Conservation (phyloP, 2,329 filamentous ascomycete species). For the Aureobasidium musti region DNA sequence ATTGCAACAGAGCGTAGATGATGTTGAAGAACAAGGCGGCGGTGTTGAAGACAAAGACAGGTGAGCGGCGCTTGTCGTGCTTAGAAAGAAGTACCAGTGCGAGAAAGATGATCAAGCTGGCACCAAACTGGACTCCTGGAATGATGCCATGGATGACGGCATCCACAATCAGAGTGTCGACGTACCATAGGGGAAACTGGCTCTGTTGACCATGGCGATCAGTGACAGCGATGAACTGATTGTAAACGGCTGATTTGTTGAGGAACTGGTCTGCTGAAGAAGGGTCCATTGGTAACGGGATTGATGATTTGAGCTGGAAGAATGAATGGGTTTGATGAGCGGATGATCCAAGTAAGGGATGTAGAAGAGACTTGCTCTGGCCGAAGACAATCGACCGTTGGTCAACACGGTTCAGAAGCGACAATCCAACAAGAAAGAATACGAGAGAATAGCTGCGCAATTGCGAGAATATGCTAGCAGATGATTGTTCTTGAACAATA, state of each 20-base stretch:
- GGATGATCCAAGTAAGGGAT: background rate
- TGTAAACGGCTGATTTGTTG: conserved; percentile 9
- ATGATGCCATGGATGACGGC: conserved; percentile 58
- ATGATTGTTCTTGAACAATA: conserved; percentile 21
- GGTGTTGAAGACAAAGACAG: conserved; percentile 67
- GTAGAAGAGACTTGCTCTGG: background rate
- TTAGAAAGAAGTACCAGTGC: conserved; percentile 69
- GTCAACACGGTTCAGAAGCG: background rate
- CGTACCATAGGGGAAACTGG: conserved; percentile 48
- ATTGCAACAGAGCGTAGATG: conserved; percentile 60
- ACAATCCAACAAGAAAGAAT: conserved; percentile 6
- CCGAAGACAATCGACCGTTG: background rate
- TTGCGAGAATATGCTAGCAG: background rate
- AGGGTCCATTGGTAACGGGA: background rate
- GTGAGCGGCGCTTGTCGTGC: conserved; percentile 62
- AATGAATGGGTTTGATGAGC: background rate
- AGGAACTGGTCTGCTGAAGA: conserved; percentile 1
- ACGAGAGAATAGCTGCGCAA: background rate
- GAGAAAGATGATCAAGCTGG: conserved; percentile 64
- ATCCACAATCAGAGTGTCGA: conserved; percentile 51
- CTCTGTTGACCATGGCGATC: conserved; percentile 49
- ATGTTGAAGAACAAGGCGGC: conserved; percentile 62
- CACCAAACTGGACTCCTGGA: conserved; percentile 67
- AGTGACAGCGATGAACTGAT: conserved; percentile 52
- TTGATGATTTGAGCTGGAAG: background rate